Base-by-base conservation (phyloP, 495 filamentous ascomycete species). In the Rusavskia elegans region DNA sequence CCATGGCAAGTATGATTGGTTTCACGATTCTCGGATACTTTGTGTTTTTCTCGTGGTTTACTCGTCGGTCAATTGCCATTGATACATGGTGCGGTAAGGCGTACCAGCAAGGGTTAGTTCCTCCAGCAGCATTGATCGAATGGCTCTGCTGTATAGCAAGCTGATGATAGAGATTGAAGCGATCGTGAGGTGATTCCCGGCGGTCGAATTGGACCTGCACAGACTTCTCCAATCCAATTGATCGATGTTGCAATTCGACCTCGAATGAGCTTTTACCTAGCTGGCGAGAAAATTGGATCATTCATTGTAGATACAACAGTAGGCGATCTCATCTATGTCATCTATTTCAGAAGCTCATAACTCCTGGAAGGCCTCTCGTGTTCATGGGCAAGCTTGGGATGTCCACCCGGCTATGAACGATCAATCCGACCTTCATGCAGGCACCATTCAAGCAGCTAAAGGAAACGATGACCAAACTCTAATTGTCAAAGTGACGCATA, bases 41-140 rank as follows among this genome's bases (percentile, higher is more conserved):
- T 14, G 17, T 53, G 6, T 20, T 32, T 0, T 19, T 35, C 3
- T 46, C 44, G 14, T 29, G 19, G 5, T 23, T 23, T 23, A 23
- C 21, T 29, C 25, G 10, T 17, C 41, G 17, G 10, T 40, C 17
- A 20, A 25, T 2, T 38, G 25, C 16, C 17, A 23, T 66, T 14
- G 57, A 65, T 45, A 64, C 57, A n/a, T 81, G 77, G 77, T 81
- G 77, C 55, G 77, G 77, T 5, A 81, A 79, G 55, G 77, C 77
- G 0, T 81, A 81, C 57, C 52, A 70, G 41, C 45, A 71, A 8
- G 72, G 68, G 63, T 79, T 45, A 55, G 64, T 51, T 5, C 0
- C 17, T 7, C 1, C 19, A 14, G 3, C 44, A 48, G 55, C n/a
- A 55, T 7, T 11, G 6, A 14, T 3, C 32, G 7, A 27, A 27